These are phyloP conservation scores for Alternaria infectoria DNA, from an alignment of 2,329 filamentous ascomycete genomes.

Conservation along the genomic window DNA sequence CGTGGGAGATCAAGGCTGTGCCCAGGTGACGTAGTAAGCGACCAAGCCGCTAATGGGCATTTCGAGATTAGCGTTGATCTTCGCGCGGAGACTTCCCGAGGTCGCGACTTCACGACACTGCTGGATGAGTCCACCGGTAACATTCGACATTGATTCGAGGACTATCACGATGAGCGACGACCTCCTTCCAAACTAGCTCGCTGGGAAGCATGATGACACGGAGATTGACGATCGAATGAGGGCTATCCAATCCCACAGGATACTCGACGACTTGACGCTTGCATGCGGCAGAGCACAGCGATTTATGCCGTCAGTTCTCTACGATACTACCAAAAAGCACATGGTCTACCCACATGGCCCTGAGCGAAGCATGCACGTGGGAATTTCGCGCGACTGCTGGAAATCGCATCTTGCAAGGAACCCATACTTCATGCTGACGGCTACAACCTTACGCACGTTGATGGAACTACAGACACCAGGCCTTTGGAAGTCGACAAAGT, in stretches of 20 bases:
- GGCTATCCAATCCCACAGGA: fast-evolving
- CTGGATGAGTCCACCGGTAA: neutral
- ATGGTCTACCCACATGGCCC: neutral
- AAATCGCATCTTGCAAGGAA: neutral
- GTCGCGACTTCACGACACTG: neutral
- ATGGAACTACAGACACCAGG: neutral
- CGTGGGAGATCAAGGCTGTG: neutral
- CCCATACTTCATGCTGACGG: neutral
- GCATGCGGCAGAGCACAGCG: neutral
- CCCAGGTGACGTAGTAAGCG: neutral
- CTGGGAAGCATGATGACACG: neutral
- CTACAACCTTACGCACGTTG: neutral
- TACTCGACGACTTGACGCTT: neutral
- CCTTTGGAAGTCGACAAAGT: neutral
- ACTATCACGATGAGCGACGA: neutral
- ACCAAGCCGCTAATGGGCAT: neutral
- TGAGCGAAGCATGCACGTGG: neutral
- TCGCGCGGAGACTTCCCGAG: neutral
- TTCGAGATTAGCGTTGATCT: neutral
- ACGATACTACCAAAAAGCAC: neutral
- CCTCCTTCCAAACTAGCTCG: neutral
- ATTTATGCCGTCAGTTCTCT: neutral
- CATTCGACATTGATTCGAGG: neutral
- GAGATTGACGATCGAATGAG: neutral
- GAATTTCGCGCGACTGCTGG: neutral